A percentile compares a stretch with the other conserved stretches of the same genome.
These are phyloP conservation scores for Sporothrix variecibatus DNA, from an alignment of 2,329 filamentous ascomycete genomes.

Conservation along the genomic window DNA sequence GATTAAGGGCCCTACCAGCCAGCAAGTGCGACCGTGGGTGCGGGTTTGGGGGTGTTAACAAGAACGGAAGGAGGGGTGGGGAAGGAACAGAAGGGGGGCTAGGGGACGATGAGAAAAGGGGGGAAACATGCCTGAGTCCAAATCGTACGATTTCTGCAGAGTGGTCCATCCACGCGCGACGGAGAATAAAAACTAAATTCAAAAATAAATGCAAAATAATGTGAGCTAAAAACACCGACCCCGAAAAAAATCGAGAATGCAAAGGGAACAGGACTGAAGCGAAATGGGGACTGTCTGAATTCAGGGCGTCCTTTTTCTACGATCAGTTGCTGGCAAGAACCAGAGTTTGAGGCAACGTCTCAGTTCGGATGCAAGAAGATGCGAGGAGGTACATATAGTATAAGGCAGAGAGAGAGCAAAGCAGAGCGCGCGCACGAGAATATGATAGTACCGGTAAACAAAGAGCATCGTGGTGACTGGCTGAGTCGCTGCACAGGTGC, in stretches of 20 bases:
- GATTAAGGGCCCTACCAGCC: not conserved
- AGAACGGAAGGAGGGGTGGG: conserved; percentile 12
- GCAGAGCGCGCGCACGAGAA: not conserved
- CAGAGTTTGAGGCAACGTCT: not conserved
- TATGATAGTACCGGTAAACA: not conserved
- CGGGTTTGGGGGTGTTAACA: conserved; percentile 10
- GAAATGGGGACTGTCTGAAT: not conserved
- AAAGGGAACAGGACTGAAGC: not conserved
- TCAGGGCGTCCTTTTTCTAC: not conserved
- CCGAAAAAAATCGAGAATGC: not conserved
- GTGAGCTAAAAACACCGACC: not conserved
- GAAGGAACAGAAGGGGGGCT: not conserved
- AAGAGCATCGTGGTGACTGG: not conserved
- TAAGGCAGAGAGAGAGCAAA: not conserved
- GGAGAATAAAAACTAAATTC: conserved; percentile 5
- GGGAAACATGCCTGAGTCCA: conserved; percentile 24
- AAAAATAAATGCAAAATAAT: conserved; percentile 12
- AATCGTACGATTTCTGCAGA: conserved; percentile 33
- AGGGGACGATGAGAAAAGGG: conserved; percentile 17
- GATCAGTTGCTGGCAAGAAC: not conserved
- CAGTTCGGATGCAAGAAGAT: not conserved
- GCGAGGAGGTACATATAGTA: not conserved
- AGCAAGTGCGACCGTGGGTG: not conserved
- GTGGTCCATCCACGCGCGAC: conserved; percentile 15
- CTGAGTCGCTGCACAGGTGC: not conserved